Evolutionary conservation across 805 yeast species (phyloP), one percentile per base, ranked within the genome.

Genomic region (Schwanniomyces occidentalis): DNA sequence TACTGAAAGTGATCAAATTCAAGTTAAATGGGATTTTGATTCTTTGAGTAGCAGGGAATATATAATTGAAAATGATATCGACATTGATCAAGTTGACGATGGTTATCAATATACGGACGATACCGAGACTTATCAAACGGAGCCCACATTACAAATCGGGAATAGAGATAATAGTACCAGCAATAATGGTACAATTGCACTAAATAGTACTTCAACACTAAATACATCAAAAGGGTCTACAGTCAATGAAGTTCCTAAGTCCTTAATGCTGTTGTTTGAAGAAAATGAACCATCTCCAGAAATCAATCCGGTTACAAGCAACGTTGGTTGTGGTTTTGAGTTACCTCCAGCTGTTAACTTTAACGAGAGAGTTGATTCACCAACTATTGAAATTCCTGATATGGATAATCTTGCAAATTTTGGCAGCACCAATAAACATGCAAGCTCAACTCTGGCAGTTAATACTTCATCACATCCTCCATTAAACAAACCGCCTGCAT

Each of bases 21-120:
- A 66, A 43, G 78, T 84, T 15, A 82, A 83, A 54, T 88, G 96
- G 96, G 96, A 88, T 61, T 88, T 88, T 51, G 95, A 88, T 56
- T 84, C 93, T 0, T 61, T 86, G 35, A 81, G 84, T 51, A 75
- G 84, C 26, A 72, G 78, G 21, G 91, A 85, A 43, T 85, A 84
- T 53, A 80, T 85, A 21, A 58, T 83, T 31, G 89, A 82, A 32
- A 82, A 82, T 54, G 85, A 81, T 35, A 78, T 82, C 27, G 71
- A 76, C 40, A 46, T 56, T 30, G 54, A 56, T 15, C 44, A 51
- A 9, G 63, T 52, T 6, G 62, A 56, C 45, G 52, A 68, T 51
- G 48, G 46, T 34, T 41, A 48, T 45, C 44, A 58, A 37, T 39
- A 55, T 33, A 44, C 45, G 15, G 51, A 53, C 27, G 46, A 37